Evolutionary conservation across 2,329 filamentous ascomycete genomes (phyloP).

Genomic region (Stagonosporopsis vannaccii): DNA sequence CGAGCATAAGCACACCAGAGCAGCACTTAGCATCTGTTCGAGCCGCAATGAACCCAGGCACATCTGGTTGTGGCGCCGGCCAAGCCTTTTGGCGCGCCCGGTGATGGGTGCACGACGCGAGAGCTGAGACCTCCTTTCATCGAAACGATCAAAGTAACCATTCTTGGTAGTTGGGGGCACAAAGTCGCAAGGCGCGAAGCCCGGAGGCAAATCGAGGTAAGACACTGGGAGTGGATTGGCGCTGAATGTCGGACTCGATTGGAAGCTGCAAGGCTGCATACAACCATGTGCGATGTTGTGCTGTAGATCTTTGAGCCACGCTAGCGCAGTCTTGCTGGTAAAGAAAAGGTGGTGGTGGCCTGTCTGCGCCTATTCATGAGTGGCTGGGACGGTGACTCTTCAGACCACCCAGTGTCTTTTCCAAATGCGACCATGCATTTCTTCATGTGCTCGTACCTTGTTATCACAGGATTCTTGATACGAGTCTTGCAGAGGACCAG

Average conservation of each 20-base stretch:
- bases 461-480: not conserved
- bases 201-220: not conserved
- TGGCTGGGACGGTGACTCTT: not conserved
- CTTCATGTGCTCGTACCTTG: not conserved
- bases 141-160: constrained; percentile 4
- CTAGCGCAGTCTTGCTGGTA: constrained; percentile 8
- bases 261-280: not conserved
- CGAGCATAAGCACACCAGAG: constrained; percentile 1
- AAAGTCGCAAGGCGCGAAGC: not conserved
- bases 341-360: constrained; percentile 1
- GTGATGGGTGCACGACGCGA: constrained; percentile 5
- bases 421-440: not conserved
- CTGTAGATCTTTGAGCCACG: constrained; percentile 2
- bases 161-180: not conserved
- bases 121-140: constrained; percentile 3
- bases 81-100: constrained; percentile 10
- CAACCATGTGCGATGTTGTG: constrained; percentile 8
- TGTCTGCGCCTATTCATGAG: not conserved
- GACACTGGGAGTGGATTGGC: constrained; percentile 1
- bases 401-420: not conserved
- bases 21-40: not conserved
- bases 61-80: not conserved
- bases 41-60: not conserved
- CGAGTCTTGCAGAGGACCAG: not conserved
- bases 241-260: not conserved